These are phyloP conservation scores for Microcera coccophila DNA, from an alignment of 2,329 filamentous ascomycete genomes.

Conservation along the genomic window DNA sequence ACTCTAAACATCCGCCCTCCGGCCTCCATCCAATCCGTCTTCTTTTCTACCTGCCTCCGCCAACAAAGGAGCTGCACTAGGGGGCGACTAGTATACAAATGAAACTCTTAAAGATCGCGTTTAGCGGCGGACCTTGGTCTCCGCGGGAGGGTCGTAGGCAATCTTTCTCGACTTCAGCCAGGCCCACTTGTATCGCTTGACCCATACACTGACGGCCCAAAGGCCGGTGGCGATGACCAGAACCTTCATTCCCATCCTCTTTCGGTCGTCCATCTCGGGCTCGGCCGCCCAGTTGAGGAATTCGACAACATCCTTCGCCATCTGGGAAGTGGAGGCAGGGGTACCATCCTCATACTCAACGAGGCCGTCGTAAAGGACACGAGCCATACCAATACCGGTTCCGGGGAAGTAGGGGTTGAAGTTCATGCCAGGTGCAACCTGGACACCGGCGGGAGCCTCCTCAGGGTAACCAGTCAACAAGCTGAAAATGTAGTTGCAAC, in stretches of 20 bases:
- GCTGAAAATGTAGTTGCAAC: slow-evolving; percentile 97
- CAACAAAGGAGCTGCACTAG: slow-evolving; percentile 42
- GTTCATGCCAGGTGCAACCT: slow-evolving; percentile 86
- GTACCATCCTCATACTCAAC: slow-evolving; percentile 98
- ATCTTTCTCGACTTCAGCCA: slow-evolving; percentile 95
- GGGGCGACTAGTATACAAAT: slow-evolving; percentile 43
- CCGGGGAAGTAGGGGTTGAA: slow-evolving; percentile 99
- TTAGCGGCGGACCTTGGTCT: slow-evolving; percentile 48
- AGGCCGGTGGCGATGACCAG: slow-evolving; percentile 74
- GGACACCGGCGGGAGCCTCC: slow-evolving; percentile 84
- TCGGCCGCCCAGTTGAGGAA: slow-evolving; percentile 99
- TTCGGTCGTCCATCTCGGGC: slow-evolving; percentile 98
- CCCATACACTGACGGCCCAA: slow-evolving; percentile 87
- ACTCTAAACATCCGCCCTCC: slow-evolving; percentile 40
- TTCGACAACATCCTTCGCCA: slow-evolving; percentile 99
- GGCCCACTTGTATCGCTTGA: slow-evolving; percentile 99
- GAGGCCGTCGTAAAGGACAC: slow-evolving; percentile 94
- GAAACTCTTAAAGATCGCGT: slow-evolving; percentile 26
- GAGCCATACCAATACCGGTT: slow-evolving; percentile 97
- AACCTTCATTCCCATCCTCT: slow-evolving; percentile 99
- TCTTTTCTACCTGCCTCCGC: slow-evolving; percentile 40
- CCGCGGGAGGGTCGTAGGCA: slow-evolving; percentile 73
- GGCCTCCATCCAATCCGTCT: slow-evolving; percentile 30
- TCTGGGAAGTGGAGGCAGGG: slow-evolving; percentile 91
- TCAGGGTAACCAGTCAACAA: slow-evolving; percentile 97